Evolutionary conservation across 1,284 basidiomycete species (phyloP).

Genomic region (Malassezia dermatis): DNA sequence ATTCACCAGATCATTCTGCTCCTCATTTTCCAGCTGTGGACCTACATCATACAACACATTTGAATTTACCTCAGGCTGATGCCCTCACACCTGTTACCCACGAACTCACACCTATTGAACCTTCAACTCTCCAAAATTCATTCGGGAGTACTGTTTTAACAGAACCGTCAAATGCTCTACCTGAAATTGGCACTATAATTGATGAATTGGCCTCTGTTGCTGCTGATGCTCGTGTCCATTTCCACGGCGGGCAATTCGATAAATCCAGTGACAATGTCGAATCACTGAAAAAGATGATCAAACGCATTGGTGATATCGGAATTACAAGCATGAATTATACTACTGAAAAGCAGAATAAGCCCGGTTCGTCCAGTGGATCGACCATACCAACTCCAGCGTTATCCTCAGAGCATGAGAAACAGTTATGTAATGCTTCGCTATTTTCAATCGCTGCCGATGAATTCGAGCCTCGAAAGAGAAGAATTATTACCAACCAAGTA

Average conservation of each 20-base stretch:
- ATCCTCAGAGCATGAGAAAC: constrained; percentile 1
- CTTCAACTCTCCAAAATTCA: not conserved
- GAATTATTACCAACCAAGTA: not conserved
- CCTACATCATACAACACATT: not conserved
- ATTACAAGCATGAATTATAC: not conserved
- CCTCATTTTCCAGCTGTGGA: not conserved
- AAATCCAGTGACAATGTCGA: constrained; percentile 17
- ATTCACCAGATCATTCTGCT: not conserved
- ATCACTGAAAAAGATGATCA: constrained; percentile 16
- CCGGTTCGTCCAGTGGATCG: not conserved
- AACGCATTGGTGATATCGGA: constrained; percentile 19
- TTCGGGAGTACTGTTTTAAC: not conserved
- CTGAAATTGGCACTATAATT: not conserved
- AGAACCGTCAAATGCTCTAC: not conserved
- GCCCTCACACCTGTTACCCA: not conserved
- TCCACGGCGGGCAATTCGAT: constrained; percentile 19
- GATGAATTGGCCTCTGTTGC: constrained; percentile 19
- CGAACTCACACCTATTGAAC: not conserved
- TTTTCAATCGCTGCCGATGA: not conserved
- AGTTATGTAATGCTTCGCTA: not conserved
- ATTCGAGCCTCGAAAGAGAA: not conserved
- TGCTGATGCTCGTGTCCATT: constrained; percentile 14
- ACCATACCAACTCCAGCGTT: not conserved
- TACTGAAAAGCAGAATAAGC: not conserved
- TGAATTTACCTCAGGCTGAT: not conserved